These are phyloP conservation scores for Cochlearia excelsa DNA, from an alignment of 345 rosid genomes.

Conservation along the genomic window DNA sequence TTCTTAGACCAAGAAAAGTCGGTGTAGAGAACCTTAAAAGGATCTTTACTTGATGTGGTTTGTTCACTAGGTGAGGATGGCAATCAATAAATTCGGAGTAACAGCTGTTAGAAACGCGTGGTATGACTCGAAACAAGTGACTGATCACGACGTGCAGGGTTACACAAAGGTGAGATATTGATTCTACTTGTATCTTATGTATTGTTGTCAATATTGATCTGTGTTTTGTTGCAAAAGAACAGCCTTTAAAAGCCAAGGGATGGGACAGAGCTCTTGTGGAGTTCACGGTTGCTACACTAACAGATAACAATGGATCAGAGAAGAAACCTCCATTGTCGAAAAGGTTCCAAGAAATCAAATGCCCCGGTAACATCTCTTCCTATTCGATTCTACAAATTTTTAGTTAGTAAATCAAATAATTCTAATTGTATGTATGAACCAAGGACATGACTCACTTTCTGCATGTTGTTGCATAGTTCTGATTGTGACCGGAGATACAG, in stretches of 20 bases:
- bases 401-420: neutral
- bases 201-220: neutral
- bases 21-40: conserved; percentile 20
- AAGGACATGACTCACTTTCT: conserved; percentile 3
- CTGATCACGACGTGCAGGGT: conserved; percentile 56
- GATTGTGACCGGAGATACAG: conserved; percentile 75
- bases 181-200: neutral
- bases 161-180: conserved; percentile 64
- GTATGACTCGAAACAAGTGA: conserved; percentile 58
- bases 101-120: conserved; percentile 69
- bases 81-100: conserved; percentile 67
- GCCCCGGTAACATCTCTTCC: conserved; percentile 53
- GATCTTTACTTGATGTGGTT: conserved; percentile 14
- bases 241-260: conserved; percentile 69
- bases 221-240: conserved; percentile 13
- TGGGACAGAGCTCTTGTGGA: conserved; percentile 85
- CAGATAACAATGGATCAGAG: conserved; percentile 39
- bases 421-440: neutral
- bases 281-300: conserved; percentile 61
- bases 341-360: conserved; percentile 60
- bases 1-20: neutral
- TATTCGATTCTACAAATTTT: neutral
- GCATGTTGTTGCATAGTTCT: conserved; percentile 46
- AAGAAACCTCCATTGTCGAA: conserved; percentile 46
- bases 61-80: conserved; percentile 53